Evolutionary conservation across 176 grass and related monocot genomes (phyloP).

Genomic region (Juncus effusus): DNA sequence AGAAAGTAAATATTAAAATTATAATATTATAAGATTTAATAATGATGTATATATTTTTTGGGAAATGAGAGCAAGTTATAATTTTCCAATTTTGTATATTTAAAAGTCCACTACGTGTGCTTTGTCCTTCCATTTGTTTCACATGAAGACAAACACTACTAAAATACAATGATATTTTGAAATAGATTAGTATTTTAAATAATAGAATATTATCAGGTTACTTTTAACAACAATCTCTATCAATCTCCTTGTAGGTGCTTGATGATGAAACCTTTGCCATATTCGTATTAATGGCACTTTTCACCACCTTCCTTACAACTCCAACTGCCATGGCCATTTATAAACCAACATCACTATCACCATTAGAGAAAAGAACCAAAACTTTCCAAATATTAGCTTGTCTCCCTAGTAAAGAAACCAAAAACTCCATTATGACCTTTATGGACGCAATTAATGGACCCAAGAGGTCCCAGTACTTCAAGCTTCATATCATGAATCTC

Average conservation of each 20-base stretch:
- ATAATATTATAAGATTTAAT: no score
- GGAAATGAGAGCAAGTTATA: no score
- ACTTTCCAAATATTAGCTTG: constrained; percentile 61
- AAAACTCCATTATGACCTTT: constrained; percentile 60
- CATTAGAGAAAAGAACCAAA: constrained; percentile 7
- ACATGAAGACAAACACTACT: no score
- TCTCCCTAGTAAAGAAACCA: constrained; percentile 49
- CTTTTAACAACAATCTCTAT: no score
- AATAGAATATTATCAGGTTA: no score
- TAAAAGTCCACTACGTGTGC: no score
- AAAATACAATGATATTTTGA: no score
- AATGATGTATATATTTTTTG: no score
- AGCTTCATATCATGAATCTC: constrained; percentile 67
- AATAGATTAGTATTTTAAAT: no score
- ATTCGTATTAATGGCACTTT: constrained; percentile 67
- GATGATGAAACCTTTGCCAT: constrained; percentile 65
- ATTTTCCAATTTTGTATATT: no score
- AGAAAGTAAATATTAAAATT: no score
- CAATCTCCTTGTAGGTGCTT: constrained; percentile 23
- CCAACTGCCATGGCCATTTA: constrained; percentile 64
- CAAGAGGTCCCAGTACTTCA: constrained; percentile 17
- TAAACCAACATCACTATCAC: constrained; percentile 56
- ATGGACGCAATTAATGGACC: constrained; percentile 58
- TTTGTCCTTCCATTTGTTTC: no score
- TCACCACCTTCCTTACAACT: constrained; percentile 73